Conservation (phyloP, 1,284 basidiomycete species). For the Somion occarium region DNA sequence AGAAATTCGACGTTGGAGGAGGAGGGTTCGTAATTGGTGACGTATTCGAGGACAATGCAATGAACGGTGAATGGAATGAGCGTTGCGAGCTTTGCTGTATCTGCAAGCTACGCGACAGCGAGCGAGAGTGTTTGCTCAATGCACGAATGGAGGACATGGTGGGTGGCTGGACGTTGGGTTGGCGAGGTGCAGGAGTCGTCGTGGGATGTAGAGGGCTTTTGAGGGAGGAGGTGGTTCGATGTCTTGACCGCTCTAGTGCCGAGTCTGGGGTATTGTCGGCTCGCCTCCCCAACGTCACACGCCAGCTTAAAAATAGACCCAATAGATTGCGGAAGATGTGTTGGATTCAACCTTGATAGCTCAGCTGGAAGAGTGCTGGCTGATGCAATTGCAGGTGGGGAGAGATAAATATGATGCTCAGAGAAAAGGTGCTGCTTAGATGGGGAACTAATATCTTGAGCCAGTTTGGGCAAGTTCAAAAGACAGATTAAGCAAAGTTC, state of each 20-base stretch:
- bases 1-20: slow-evolving; percentile 19
- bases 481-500: too few relatives aligned
- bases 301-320: too few relatives aligned
- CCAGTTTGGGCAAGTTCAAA: too few relatives aligned
- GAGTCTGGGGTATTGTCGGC: background rate
- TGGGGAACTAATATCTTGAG: too few relatives aligned
- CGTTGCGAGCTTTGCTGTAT: slow-evolving; percentile 24
- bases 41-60: slow-evolving; percentile 36
- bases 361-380: slow-evolving; percentile 19
- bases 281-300: too few relatives aligned
- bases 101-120: slow-evolving; percentile 22
- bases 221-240: slow-evolving; percentile 7
- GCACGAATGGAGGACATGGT: slow-evolving; percentile 27
- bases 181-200: background rate
- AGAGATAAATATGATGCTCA: too few relatives aligned
- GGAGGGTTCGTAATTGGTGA: slow-evolving; percentile 27
- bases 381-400: too few relatives aligned
- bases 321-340: too few relatives aligned
- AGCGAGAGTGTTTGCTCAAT: slow-evolving; percentile 27
- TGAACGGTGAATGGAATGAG: slow-evolving; percentile 58
- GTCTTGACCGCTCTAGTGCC: background rate
- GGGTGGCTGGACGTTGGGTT: background rate
- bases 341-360: slow-evolving; percentile 13
- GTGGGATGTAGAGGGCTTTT: slow-evolving; percentile 1
- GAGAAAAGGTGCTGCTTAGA: too few relatives aligned